phyloP scores from a whole-genome alignment of 164 flowering plant species.

The Hamamelis virginiana region DNA sequence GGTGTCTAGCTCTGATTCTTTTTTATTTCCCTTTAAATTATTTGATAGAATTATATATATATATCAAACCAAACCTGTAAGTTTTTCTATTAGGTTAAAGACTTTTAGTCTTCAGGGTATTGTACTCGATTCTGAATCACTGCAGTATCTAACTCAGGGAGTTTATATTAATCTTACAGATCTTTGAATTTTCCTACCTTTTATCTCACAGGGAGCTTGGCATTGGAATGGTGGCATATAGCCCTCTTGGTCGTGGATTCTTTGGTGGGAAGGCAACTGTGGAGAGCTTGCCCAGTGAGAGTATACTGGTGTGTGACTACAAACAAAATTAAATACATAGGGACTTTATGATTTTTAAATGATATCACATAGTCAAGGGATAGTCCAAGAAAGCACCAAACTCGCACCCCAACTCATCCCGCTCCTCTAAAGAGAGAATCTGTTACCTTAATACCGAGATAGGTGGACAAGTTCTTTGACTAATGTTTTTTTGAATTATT shows the following conservation, averaged over 20 bases:
- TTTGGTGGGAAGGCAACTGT: conserved; percentile 43
- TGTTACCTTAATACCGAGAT: too few species aligned
- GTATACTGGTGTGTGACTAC: conserved; percentile 40
- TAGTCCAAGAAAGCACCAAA: too few species aligned
- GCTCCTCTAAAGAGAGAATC: too few species aligned
- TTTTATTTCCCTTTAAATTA: background rate
- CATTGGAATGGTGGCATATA: conserved; percentile 43
- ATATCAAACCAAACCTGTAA: background rate
- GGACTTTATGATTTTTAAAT: too few species aligned
- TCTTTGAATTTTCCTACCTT: background rate
- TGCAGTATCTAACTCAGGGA: too few species aligned
- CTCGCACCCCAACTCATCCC: too few species aligned
- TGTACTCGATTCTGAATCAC: too few species aligned
- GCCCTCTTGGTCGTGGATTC: conserved; percentile 50
- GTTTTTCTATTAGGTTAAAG: background rate
- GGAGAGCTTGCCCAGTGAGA: conserved; percentile 34
- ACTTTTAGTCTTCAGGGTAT: too few species aligned
- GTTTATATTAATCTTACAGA: background rate
- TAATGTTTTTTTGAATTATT: background rate
- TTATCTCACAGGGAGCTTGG: conserved; percentile 39
- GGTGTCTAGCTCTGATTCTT: background rate
- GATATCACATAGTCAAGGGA: too few species aligned
- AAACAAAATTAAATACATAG: too few species aligned
- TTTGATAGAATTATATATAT: too few species aligned
- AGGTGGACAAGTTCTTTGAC: too few species aligned